Conservation (phyloP, 306 rosid genomes). For the Mimosa bimucronata region DNA sequence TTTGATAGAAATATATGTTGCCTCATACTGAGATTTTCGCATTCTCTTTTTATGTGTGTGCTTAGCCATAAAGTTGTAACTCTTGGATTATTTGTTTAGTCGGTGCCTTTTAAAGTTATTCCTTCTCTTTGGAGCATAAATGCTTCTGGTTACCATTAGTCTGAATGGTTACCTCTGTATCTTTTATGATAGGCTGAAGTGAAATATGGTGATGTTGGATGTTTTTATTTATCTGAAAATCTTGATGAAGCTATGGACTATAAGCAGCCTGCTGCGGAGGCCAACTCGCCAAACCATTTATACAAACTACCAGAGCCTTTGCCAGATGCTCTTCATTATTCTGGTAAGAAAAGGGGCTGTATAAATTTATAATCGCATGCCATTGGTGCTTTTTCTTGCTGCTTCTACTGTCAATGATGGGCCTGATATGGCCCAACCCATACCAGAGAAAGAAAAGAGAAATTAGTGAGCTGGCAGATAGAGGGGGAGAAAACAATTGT, state of each 20-base stretch:
- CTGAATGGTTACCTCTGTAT: slow-evolving; percentile 27
- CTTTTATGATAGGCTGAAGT: slow-evolving; percentile 70
- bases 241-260: slow-evolving; percentile 66
- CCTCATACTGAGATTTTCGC: slow-evolving; percentile 15
- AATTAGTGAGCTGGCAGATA: background rate
- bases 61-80: background rate
- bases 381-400: slow-evolving; percentile 8
- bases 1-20: slow-evolving; percentile 2
- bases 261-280: slow-evolving; percentile 48
- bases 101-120: slow-evolving; percentile 20
- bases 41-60: slow-evolving; percentile 2
- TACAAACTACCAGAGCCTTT: slow-evolving; percentile 66
- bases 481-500: background rate
- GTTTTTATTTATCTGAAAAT: slow-evolving; percentile 87
- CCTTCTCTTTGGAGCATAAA: slow-evolving; percentile 29
- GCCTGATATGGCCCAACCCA: background rate
- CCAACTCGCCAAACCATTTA: slow-evolving; percentile 53
- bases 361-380: slow-evolving; percentile 25
- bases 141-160: slow-evolving; percentile 29
- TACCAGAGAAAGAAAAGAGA: background rate
- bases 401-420: background rate
- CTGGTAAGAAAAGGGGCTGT: slow-evolving; percentile 62
- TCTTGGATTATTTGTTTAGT: background rate
- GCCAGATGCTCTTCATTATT: slow-evolving; percentile 55
- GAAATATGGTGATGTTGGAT: slow-evolving; percentile 68